Evolutionary conservation across 2,329 filamentous ascomycete genomes (phyloP).

Genomic region (Tolypocladium cylindrosporum): DNA sequence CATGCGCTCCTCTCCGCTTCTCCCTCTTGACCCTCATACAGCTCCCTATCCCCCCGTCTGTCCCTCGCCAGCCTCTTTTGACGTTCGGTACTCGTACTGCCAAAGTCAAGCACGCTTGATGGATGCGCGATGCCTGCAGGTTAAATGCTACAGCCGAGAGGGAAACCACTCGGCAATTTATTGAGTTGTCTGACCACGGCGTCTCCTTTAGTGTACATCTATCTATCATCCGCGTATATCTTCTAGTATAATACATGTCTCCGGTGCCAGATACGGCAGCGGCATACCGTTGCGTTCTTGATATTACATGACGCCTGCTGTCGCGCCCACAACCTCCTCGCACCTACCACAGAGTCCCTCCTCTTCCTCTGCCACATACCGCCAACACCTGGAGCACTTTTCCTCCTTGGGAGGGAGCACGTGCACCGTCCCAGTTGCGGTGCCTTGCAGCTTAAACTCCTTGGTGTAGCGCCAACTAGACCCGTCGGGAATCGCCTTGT

Average conservation of each 20-base stretch:
- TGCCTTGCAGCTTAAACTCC: conserved; percentile 30
- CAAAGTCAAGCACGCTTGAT: no score
- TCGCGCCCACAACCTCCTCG: conserved; percentile 45
- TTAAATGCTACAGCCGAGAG: no score
- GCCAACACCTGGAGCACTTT: conserved; percentile 89
- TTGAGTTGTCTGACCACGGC: no score
- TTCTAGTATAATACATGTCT: not conserved
- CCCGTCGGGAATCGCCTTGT: conserved; percentile 17
- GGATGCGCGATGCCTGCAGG: no score
- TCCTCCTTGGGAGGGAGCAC: conserved; percentile 38
- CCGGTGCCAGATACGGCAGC: not conserved
- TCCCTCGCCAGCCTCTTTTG: no score
- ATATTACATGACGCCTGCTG: not conserved
- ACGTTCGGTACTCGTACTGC: no score
- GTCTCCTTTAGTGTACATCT: not conserved
- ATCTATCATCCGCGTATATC: not conserved
- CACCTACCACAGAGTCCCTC: conserved; percentile 65
- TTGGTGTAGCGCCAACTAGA: conserved; percentile 31
- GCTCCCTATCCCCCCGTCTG: no score
- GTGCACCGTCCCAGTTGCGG: conserved; percentile 24
- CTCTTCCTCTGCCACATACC: conserved; percentile 60
- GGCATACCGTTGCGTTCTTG: not conserved
- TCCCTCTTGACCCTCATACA: no score
- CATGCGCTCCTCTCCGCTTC: no score
- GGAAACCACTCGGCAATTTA: no score